Base-by-base conservation (phyloP, 148 eudicot genomes). In the Rhododendron griersonianum region DNA sequence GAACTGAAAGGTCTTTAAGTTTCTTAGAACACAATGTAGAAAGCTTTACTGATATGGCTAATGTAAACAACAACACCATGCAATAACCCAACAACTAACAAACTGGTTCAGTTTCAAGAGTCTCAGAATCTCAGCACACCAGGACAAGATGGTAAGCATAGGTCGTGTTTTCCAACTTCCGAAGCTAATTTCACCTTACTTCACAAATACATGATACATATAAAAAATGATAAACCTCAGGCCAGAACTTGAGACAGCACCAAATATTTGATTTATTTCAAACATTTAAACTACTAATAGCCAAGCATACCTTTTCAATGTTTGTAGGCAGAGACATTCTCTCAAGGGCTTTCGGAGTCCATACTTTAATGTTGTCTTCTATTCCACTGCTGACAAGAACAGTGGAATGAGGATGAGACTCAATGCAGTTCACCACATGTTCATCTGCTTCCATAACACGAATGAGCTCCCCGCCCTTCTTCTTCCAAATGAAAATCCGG, bases 391-490 rank as follows among this genome's bases (percentile, higher is more conserved):
- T 95, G 44, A 96, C 99, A 84, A 96, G 93, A 91, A 91, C 90
- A 13, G 94, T 74, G 39, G 89, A 87, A 88, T 93, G 93, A 80
- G 99, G 99, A 92, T 96, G 98, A 87, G 98, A 85, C 89, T 91
- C 95, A 63, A 96, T 91, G 86, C 98, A 95, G 83, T 96, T 96
- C 77, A 96, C 98, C 69, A 96, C 93, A 80, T 91, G 83, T 87
- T 90, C 90, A 88, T 95, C 99, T 18, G 94, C 99, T 88, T 93
- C 94, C 92, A 96, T 94, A 51, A 94, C 98, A 87, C 99, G 99
- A 50, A 96, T 82, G 75, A 96, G 92, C 87, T 93, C 95, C 65
- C 94, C 96, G 28, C 87, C 91, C 84, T 88, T 95, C 90, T 96
- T 95, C 90, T 87, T 94, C 99, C 99, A 96, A 35, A 95, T 93